Percentiles rank a stretch among this genome's conserved stretches.
phyloP scores from a whole-genome alignment of 306 rosid species.

The Pachyrhizus erosus region DNA sequence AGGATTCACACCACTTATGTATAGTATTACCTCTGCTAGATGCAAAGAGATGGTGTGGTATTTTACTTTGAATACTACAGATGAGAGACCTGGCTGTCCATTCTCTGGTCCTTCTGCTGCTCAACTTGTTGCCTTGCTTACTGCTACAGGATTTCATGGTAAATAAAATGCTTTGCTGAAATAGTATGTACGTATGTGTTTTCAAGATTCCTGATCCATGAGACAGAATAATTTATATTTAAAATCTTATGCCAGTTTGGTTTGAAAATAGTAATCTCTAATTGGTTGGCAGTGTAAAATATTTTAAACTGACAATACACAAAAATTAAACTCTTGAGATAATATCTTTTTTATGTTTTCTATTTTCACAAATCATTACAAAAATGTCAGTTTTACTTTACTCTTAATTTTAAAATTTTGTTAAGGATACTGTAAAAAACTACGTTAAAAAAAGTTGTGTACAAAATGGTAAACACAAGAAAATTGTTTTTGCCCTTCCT shows the following conservation, averaged over 20 bases:
- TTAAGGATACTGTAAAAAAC: neutral
- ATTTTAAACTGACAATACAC: too few species aligned
- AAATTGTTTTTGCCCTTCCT: neutral
- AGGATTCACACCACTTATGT: conserved; percentile 55
- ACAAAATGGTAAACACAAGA: neutral
- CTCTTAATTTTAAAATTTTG: neutral
- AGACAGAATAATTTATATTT: neutral
- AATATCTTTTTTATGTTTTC: neutral
- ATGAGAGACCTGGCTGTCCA: conserved; percentile 51
- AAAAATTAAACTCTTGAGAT: neutral
- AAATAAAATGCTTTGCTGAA: conserved; percentile 20
- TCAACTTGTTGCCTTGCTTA: conserved; percentile 52
- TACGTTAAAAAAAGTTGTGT: neutral
- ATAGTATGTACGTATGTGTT: neutral
- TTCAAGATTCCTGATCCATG: neutral
- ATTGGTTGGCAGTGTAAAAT: neutral
- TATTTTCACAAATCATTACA: neutral
- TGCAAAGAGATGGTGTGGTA: conserved; percentile 63
- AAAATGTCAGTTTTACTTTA: neutral
- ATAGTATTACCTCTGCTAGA: conserved; percentile 40
- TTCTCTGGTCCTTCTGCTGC: conserved; percentile 50
- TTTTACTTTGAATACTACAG: conserved; percentile 55
- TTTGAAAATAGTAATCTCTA: neutral
- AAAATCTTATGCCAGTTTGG: neutral
- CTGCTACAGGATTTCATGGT: conserved; percentile 64